Base-by-base conservation (phyloP, 2,329 filamentous ascomycete species). In the Dissoconium aciculare region DNA sequence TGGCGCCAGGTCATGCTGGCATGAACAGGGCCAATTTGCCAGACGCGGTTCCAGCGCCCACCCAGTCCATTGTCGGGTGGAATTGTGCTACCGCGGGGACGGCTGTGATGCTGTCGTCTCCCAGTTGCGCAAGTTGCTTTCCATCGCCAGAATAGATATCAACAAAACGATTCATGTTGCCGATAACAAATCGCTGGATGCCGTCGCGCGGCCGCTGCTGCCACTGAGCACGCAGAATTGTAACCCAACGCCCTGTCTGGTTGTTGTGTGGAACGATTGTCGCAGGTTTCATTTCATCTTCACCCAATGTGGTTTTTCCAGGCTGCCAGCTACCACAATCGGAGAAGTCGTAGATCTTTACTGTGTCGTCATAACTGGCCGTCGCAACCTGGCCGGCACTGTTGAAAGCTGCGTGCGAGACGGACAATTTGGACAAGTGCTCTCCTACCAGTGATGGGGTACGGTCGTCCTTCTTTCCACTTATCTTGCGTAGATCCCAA, bases 201-300 rank as follows among this genome's bases (percentile, higher is more conserved):
- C 76, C 75, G 35, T 89, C 82, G 17, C 67, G 60, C 0, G 89
- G 87, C 27, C 70, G 67, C 17, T 70, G 63, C 54, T 98, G 89
- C 89, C 89, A 98, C 45, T 93, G 83, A 53, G 89, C 67, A 66
- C 91, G 51, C 66, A 78, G 59, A 45, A 75, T 93, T 0, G 83
- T 92, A 0, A 94, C 84, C 83, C 83, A 94, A 33, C 85, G 68
- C 0, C 87, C 89, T 0, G 85, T 95, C 58, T 98, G 89, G 49
- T 93, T 94, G 50, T 98, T 98, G 49, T 98, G 89, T 8, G 65
- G 65, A 1, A 95, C 69, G 2, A 71, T 61, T 1, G 74, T 67
- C 0, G 66, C 60, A 0, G 87, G 85, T 38, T 71, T 60, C 67
- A 93, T 79, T 5, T 70, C 64, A 9, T 65, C 56, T 1, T 73